Evolutionary conservation across 192 early-diverging fungal species (phyloP), one percentile per base, ranked within the genome.

Genomic region (Coemansia interrupta): DNA sequence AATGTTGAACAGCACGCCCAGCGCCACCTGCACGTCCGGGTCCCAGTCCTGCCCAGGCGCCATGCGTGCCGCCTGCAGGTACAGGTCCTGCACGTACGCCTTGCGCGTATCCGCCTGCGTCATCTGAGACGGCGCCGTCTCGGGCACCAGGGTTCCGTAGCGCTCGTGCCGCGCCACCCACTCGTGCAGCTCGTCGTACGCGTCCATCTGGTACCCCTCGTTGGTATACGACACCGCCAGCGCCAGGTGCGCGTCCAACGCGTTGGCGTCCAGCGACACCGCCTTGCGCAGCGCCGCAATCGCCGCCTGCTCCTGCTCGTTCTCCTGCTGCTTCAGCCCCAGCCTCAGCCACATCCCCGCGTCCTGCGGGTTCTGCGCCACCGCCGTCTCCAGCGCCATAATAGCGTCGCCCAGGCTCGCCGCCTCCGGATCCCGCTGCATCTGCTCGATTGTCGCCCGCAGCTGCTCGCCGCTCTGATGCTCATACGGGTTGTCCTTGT

Each of bases 1-100:
- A 18, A 92, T 87, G 80, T 99, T 93, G 74, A 96, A 99, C 44
- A 99, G 68, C 3, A 99, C 87, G 5, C 97, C 97, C 8, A 99
- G 82, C 1, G 89, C 95, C 40, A 94, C 82, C 75, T 99, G 97
- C 0, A 98, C 90, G 63, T 94, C 90, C 0, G 93, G 78, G 64
- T 99, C 97, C 71, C 72, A 74, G 64, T 73, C 78, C 47, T 80
- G 72, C 12, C 78, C 78, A 5, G 72, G 71, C 41, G 72, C 6
- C 65, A 74, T 73, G 29, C 90, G 82, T 0, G 89, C 95, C 2
- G 94, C 93, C 49, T 88, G 81, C 22, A 99, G 64, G 64, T 89
- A 93, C 32, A 92, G 61, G 23, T 84, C 64, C 18, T 91, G 85
- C 15, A 98, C 71, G 52, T 85, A 83, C 5, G 74, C 82, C 58